Evolutionary conservation across 2,329 filamentous ascomycete species (phyloP).

Genomic region (Hypoxylon sp.): DNA sequence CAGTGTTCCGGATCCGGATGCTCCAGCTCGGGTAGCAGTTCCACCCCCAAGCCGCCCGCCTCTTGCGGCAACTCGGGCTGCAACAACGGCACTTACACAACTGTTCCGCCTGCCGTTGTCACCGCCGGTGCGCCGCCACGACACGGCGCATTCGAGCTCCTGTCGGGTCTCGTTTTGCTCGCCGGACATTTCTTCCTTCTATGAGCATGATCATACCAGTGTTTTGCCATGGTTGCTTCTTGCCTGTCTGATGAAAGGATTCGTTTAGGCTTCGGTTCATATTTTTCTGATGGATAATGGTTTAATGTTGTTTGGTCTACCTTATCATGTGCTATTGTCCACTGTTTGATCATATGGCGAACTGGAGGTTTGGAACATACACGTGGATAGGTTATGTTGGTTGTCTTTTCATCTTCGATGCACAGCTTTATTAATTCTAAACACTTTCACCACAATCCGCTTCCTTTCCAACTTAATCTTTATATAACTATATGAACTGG

Average conservation of each 20-base stretch:
- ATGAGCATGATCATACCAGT: conserved; percentile 34
- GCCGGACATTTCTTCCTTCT: conserved; percentile 48
- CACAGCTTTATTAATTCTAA: conserved; percentile 20
- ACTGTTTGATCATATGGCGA: conserved; percentile 13
- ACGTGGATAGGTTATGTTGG: conserved; percentile 10
- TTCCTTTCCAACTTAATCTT: neutral
- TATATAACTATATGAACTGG: no score
- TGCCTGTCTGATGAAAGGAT: conserved; percentile 1
- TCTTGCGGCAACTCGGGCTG: conserved; percentile 18
- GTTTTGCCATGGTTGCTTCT: conserved; percentile 13
- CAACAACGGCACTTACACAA: conserved; percentile 43
- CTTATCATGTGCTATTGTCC: conserved; percentile 8
- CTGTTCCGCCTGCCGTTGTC: conserved; percentile 31
- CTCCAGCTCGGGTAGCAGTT: neutral
- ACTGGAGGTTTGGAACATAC: conserved; percentile 14
- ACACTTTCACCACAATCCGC: neutral
- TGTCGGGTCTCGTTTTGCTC: conserved; percentile 47
- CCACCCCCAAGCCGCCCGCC: conserved; percentile 7
- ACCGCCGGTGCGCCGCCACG: conserved; percentile 46
- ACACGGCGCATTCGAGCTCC: conserved; percentile 45
- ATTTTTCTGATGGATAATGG: conserved; percentile 35
- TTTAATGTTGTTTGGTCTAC: conserved; percentile 39
- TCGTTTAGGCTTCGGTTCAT: conserved; percentile 18
- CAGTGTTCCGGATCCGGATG: conserved; percentile 22
- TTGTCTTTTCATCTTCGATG: conserved; percentile 6